Evolutionary conservation across 768 basidiomycete genomes (phyloP).

Genomic region (Strobilomyces dryophilus): DNA sequence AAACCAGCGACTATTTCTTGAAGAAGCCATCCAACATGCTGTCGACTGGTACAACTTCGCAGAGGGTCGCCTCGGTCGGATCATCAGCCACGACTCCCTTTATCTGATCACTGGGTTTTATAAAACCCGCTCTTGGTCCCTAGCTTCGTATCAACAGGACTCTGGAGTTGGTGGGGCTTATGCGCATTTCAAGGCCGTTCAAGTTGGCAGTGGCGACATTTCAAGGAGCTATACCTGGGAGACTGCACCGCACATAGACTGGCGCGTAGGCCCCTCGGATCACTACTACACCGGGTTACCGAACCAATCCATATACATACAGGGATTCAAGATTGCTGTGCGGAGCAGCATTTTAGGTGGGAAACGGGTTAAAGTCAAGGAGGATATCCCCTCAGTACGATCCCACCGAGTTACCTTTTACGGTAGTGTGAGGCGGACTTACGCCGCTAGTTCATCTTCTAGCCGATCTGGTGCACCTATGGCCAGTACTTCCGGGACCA

Average conservation of each 20-base stretch:
- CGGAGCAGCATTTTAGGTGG: not conserved
- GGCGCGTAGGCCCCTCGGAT: not conserved
- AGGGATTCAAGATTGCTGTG: not conserved
- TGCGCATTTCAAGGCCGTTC: too few relatives aligned
- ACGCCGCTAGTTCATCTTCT: not conserved
- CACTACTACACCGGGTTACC: not conserved
- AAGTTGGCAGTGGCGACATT: too few relatives aligned
- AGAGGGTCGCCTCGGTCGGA: too few relatives aligned
- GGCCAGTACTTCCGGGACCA: not conserved
- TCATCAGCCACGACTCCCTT: too few relatives aligned
- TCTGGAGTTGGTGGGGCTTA: too few relatives aligned
- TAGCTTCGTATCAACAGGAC: too few relatives aligned
- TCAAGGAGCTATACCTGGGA: too few relatives aligned
- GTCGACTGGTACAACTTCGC: too few relatives aligned
- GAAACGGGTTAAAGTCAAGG: not conserved
- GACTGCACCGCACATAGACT: not conserved
- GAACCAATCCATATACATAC: not conserved
- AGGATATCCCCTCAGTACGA: not conserved
- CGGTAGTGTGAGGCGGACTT: not conserved
- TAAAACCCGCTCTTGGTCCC: too few relatives aligned
- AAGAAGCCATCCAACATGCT: too few relatives aligned
- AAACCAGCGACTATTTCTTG: slow-evolving; percentile 14
- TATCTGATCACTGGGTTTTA: too few relatives aligned
- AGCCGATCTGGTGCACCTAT: not conserved
- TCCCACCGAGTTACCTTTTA: not conserved